Evolutionary conservation across 2,329 filamentous ascomycete species (phyloP), one percentile per base, ranked within the genome.

Genomic region (Elsinoe perseae): DNA sequence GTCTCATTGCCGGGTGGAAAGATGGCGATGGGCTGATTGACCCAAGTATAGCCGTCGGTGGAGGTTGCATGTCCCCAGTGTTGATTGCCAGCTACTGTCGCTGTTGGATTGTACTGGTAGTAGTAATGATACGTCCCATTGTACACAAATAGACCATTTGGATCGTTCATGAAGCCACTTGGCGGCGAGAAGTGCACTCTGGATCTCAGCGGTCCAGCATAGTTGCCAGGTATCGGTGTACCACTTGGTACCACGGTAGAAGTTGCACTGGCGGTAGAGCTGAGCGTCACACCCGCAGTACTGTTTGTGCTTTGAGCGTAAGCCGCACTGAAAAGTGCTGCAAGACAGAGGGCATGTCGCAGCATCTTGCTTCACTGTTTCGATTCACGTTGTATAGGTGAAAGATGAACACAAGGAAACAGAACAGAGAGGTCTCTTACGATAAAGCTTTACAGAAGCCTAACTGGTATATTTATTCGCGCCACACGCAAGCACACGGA

Each of bases 61-160:
- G 77, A 81, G 1, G 82, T 85, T 2, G 82, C 82, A 63, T 86
- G 83, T 8, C 83, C 83, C 83, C 83, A 86, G 62, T 85, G 81
- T 63, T 84, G 78, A 58, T 83, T 81, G 1, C 80, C 81, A 4
- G 71, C 77, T 0, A 78, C 73, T 6, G 70, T 67, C 1, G 64
- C 75, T 0, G 72, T 72, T 1, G 78, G 77, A 56, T 80, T 79
- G 61, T 78, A 74, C 64, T 86, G 83, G 62, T 86, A 86, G 68
- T 86, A 86, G 1, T 84, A 61, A 64, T 86, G 83, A 67, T 79
- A 86, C 0, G 73, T 72, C 3, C 80, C 81, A 56, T 81, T 73
- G 2, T 68, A 72, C 4, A 76, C 65, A 59, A 84, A 82, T 70
- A 83, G 75, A 62, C 83, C 83, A 68, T 85, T 85, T 1, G 82